phyloP scores from a whole-genome alignment of 129 eudicot species.

The Flaveria ramosissima region DNA sequence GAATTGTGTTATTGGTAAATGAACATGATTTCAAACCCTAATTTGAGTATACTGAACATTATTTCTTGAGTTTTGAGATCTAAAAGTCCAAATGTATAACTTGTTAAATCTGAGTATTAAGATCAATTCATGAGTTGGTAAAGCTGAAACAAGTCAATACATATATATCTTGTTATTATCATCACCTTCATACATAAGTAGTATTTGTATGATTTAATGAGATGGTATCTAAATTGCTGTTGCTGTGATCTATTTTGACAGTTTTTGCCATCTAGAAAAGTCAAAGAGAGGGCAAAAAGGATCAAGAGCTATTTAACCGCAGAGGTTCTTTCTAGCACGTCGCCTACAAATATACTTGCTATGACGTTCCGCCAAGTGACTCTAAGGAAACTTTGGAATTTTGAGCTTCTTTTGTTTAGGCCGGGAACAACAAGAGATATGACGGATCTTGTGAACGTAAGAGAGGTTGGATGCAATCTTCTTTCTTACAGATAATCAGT shows the following conservation, averaged over 20 bases:
- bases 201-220: neutral
- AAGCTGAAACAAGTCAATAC: neutral
- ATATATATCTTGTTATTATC: neutral
- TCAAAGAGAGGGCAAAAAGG: constrained; percentile 64
- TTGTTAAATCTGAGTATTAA: neutral
- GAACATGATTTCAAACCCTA: neutral
- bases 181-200: neutral
- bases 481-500: constrained; percentile 17
- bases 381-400: constrained; percentile 63
- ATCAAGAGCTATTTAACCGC: constrained; percentile 43
- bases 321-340: constrained; percentile 52
- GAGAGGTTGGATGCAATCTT: constrained; percentile 62
- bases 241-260: constrained; percentile 37
- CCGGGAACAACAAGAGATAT: constrained; percentile 80
- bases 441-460: constrained; percentile 71
- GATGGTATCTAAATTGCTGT: constrained; percentile 1
- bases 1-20: neutral
- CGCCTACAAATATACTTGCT: constrained; percentile 69
- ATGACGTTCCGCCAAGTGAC: constrained; percentile 96
- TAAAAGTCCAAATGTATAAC: neutral
- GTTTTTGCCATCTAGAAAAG: constrained; percentile 86
- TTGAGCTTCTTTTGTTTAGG: constrained; percentile 59
- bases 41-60: neutral
- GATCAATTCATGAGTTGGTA: neutral
- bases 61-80: neutral